Evolutionary conservation across 2,329 filamentous ascomycete genomes (phyloP).

Genomic region (Aspergillus pseudoviridinutans): DNA sequence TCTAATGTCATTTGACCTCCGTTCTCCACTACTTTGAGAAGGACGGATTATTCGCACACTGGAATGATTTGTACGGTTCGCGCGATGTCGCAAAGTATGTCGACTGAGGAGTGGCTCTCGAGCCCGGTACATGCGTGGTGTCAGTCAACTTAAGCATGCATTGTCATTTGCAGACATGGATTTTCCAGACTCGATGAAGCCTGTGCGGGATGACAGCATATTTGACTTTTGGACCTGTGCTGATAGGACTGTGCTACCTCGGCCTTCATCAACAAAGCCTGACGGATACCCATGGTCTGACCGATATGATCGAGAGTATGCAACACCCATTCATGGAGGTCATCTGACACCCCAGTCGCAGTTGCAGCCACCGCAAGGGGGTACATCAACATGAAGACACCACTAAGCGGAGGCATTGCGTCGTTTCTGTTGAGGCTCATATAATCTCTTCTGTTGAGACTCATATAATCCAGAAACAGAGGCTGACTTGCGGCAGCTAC

Average conservation of each 20-base stretch:
- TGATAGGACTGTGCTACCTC: no score
- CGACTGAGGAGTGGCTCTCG: no score
- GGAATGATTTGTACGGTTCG: no score
- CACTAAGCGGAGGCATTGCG: constrained; percentile 16
- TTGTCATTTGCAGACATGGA: no score
- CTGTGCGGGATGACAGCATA: no score
- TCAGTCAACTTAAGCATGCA: no score
- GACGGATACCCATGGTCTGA: constrained; percentile 18
- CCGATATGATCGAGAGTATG: constrained; percentile 18
- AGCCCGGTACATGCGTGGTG: not conserved
- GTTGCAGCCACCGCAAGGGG: constrained; percentile 18
- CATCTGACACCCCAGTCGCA: constrained; percentile 15
- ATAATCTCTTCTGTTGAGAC: not conserved
- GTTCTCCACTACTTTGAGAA: no score
- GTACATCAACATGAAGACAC: constrained; percentile 21
- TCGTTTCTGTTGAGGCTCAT: not conserved
- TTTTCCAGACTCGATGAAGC: no score
- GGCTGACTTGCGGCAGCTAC: constrained; percentile 18
- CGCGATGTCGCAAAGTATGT: not conserved
- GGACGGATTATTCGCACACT: no score
- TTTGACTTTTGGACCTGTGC: no score
- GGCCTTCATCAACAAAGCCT: constrained; percentile 5
- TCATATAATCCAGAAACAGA: constrained; percentile 3
- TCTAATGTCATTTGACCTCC: no score
- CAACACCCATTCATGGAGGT: constrained; percentile 20